phyloP scores from a whole-genome alignment of 495 filamentous ascomycete genomes.

The Evernia prunastri region DNA sequence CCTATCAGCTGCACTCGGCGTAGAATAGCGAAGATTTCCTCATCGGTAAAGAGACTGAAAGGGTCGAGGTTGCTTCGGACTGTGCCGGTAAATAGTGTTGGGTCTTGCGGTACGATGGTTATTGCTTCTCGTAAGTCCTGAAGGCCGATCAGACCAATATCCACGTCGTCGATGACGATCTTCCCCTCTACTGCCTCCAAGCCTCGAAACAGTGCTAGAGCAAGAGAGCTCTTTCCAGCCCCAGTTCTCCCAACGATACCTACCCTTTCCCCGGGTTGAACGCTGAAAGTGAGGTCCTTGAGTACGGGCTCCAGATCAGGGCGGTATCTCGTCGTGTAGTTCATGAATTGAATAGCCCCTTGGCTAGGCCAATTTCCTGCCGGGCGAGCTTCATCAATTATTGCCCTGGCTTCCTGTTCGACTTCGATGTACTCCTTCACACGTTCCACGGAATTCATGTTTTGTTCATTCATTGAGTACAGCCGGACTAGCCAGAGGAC shows the following conservation, averaged over 20 bases:
- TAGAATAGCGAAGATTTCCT: constrained; percentile 81
- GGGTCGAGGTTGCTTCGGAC: constrained; percentile 94
- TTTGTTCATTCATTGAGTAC: constrained; percentile 95
- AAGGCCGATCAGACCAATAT: constrained; percentile 82
- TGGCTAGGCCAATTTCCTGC: constrained; percentile 74
- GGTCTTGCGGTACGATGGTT: constrained; percentile 97
- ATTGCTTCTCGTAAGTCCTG: constrained; percentile 88
- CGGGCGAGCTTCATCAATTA: constrained; percentile 75
- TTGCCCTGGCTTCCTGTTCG: constrained; percentile 79
- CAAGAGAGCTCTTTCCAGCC: constrained; percentile 93
- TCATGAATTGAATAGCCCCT: constrained; percentile 78
- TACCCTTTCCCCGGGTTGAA: constrained; percentile 83
- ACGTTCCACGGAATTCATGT: constrained; percentile 99
- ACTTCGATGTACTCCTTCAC: constrained; percentile 96
- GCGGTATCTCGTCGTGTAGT: constrained; percentile 85
- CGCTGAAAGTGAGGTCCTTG: constrained; percentile 75
- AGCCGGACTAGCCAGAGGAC: constrained; percentile 93
- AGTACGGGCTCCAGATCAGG: constrained; percentile 81
- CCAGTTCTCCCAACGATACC: constrained; percentile 96
- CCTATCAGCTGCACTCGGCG: constrained; percentile 87
- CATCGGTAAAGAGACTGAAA: constrained; percentile 84
- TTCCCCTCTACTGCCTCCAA: constrained; percentile 86
- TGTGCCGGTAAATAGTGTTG: constrained; percentile 93
- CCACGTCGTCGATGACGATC: constrained; percentile 84
- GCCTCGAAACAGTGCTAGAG: constrained; percentile 93